Base-by-base conservation (phyloP, 108 stramenopile species). In the Cyclotella cryptica region DNA sequence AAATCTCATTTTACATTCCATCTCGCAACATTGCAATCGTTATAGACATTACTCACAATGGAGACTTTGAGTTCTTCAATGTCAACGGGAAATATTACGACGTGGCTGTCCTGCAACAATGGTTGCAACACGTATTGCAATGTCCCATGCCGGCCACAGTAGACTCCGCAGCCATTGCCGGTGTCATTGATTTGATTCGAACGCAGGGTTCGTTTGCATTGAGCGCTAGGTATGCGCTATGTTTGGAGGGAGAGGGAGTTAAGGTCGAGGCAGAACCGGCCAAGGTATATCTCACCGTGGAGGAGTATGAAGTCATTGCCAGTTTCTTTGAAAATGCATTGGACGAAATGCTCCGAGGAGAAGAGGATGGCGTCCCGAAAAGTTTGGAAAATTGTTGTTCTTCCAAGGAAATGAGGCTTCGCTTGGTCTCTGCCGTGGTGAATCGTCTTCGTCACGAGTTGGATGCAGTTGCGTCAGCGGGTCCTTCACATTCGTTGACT, bases 1-100 rank as follows among this genome's bases (percentile, higher is more conserved):
- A n/a, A n/a, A n/a, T n/a, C n/a, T n/a, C n/a, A n/a, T n/a, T n/a
- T n/a, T n/a, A n/a, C n/a, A n/a, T n/a, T n/a, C n/a, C n/a, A n/a
- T n/a, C n/a, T n/a, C n/a, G n/a, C n/a, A n/a, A n/a, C n/a, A n/a
- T n/a, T n/a, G n/a, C n/a, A n/a, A n/a, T n/a, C n/a, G n/a, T n/a
- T n/a, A n/a, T n/a, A 35, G 35, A 81, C 57, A 85, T 93, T 53
- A 91, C 92, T 12, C 95, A 96, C 74, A 96, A 96, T 76, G 95
- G 95, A 42, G 95, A 96, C 77, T 91, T 96, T 71, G 95, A 96
- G 30, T 93, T 91, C 67, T 96, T 80, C 58, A 65, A 78, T 28
- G 71, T 90, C 42, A 85, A 85, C 70, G 87, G 88, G 0, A 83
- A 87, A 59, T 83, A 79, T 30, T 88, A 87, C 68, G 90, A 91